Evolutionary conservation across 2,329 filamentous ascomycete genomes (phyloP).

Genomic region (Plenodomus tracheiphilus): DNA sequence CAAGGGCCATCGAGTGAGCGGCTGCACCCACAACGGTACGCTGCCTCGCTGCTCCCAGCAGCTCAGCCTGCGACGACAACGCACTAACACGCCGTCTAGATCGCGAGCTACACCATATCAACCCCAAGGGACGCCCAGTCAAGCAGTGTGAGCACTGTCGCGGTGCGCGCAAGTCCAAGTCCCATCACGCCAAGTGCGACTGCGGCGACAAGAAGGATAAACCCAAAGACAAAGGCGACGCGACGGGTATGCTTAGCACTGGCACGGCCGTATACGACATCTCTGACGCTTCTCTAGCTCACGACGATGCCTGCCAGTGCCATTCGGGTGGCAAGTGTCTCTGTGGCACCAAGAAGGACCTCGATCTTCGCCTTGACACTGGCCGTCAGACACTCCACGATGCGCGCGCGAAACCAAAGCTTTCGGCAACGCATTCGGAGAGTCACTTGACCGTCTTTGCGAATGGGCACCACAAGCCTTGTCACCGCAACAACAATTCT

Average conservation of each 20-base stretch:
- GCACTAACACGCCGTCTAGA: conserved; percentile 58
- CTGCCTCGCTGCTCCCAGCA: conserved; percentile 15
- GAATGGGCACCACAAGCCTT: conserved; percentile 67
- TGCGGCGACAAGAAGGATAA: conserved; percentile 88
- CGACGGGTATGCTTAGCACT: conserved; percentile 44
- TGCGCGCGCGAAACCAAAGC: conserved; percentile 58
- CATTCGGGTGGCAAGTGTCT: conserved; percentile 62
- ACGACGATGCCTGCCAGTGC: conserved; percentile 56
- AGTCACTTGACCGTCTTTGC: conserved; percentile 63
- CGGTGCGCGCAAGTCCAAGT: conserved; percentile 91
- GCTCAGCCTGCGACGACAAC: conserved; percentile 6
- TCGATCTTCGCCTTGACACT: conserved; percentile 51
- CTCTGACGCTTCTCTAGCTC: conserved; percentile 38
- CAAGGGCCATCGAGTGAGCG: conserved; percentile 97
- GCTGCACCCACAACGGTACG: conserved; percentile 91
- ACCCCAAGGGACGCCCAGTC: conserved; percentile 95
- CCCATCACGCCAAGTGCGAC: conserved; percentile 94
- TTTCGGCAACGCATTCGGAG: conserved; percentile 62
- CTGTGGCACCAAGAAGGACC: conserved; percentile 63
- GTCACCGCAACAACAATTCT: conserved; percentile 66
- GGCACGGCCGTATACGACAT: conserved; percentile 29
- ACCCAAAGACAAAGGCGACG: conserved; percentile 51
- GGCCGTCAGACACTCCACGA: conserved; percentile 50
- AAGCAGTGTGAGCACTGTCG: conserved; percentile 98
- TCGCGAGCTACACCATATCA: conserved; percentile 89